These are phyloP conservation scores for Alternaria arborescens DNA, from an alignment of 2,329 filamentous ascomycete species.

Conservation along the genomic window DNA sequence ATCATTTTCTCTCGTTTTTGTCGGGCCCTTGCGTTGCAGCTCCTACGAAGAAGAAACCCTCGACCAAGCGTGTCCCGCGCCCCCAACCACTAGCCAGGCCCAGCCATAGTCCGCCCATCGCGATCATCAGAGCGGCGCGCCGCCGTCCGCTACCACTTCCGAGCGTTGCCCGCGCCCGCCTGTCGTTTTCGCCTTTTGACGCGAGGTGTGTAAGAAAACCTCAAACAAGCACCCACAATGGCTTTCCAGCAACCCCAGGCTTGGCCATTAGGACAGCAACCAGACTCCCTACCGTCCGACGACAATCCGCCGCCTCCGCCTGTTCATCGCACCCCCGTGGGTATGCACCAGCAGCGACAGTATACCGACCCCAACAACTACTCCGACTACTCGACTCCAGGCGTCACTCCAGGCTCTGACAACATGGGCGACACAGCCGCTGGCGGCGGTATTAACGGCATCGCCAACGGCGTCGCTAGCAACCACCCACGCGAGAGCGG, in stretches of 20 bases:
- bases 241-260: slow-evolving; percentile 32
- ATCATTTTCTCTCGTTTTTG: background rate
- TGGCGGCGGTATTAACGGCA: slow-evolving; percentile 71
- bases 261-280: slow-evolving; percentile 35
- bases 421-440: slow-evolving; percentile 70
- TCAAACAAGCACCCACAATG: slow-evolving; percentile 20
- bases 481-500: slow-evolving; percentile 68
- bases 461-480: slow-evolving; percentile 70
- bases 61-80: slow-evolving; percentile 6
- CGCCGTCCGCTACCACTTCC: slow-evolving; percentile 8
- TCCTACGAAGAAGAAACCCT: slow-evolving; percentile 8
- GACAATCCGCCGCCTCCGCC: slow-evolving; percentile 48
- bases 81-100: slow-evolving; percentile 7
- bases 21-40: background rate
- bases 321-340: slow-evolving; percentile 41
- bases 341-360: slow-evolving; percentile 39
- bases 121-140: slow-evolving; percentile 25
- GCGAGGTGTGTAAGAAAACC: slow-evolving; percentile 14
- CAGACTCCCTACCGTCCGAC: slow-evolving; percentile 26
- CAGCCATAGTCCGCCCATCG: slow-evolving; percentile 15
- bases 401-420: slow-evolving; percentile 67
- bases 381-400: slow-evolving; percentile 46
- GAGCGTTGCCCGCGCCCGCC: slow-evolving; percentile 11
- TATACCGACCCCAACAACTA: slow-evolving; percentile 43
- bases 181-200: slow-evolving; percentile 14